Evolutionary conservation across 1,284 basidiomycete genomes (phyloP).

Genomic region (Tausonia pullulans): DNA sequence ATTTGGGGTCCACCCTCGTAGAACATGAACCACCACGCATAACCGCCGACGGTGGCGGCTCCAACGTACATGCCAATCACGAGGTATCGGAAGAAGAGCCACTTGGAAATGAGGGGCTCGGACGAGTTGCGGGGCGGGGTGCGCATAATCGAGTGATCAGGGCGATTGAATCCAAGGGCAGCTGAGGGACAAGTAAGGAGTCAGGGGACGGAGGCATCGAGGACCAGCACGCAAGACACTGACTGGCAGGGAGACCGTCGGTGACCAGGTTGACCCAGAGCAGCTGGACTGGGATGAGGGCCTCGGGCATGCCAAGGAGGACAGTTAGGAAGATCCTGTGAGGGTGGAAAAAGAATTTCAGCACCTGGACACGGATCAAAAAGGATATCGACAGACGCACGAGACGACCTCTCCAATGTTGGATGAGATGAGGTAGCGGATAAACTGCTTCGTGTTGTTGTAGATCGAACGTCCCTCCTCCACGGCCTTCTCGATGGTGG

Average conservation of each 20-base stretch:
- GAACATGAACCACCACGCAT: slow-evolving; percentile 97
- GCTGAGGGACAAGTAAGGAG: slow-evolving; percentile 27
- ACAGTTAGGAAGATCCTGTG: slow-evolving; percentile 89
- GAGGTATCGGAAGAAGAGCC: slow-evolving; percentile 93
- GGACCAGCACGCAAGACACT: too few species aligned
- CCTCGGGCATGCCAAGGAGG: slow-evolving; percentile 94
- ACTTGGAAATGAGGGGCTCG: slow-evolving; percentile 81
- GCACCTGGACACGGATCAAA: slow-evolving; percentile 16
- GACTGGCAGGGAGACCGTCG: slow-evolving; percentile 80
- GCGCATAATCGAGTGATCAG: slow-evolving; percentile 92
- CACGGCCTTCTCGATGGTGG: slow-evolving; percentile 89
- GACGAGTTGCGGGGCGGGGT: slow-evolving; percentile 75
- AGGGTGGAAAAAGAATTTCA: not conserved
- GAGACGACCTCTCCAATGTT: slow-evolving; percentile 98
- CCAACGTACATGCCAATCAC: slow-evolving; percentile 91
- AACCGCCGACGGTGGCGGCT: slow-evolving; percentile 86
- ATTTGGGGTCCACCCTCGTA: slow-evolving; percentile 86
- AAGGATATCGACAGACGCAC: slow-evolving; percentile 28
- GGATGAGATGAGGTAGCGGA: slow-evolving; percentile 58
- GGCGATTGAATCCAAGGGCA: slow-evolving; percentile 96
- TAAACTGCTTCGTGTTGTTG: slow-evolving; percentile 96
- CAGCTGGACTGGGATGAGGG: slow-evolving; percentile 91
- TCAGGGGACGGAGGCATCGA: too few species aligned
- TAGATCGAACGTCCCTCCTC: slow-evolving; percentile 96
- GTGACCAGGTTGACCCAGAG: slow-evolving; percentile 80